Conservation (phyloP, 2,329 filamentous ascomycete species). For the Alternaria incomplexa region DNA sequence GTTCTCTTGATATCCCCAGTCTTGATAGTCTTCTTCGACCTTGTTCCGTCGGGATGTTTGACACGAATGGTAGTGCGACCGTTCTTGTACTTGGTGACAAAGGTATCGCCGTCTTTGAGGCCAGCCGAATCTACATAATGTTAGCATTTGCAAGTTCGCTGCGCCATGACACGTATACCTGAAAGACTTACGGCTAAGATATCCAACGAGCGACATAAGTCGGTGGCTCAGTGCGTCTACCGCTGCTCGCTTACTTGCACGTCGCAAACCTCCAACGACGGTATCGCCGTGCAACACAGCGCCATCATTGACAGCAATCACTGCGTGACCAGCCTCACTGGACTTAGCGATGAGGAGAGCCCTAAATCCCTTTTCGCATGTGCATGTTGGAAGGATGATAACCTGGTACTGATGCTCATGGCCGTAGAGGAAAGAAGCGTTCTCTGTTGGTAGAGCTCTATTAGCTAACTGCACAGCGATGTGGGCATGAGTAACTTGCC, state of each 20-base stretch:
- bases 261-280: background rate
- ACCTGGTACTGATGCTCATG: background rate
- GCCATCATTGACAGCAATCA: background rate
- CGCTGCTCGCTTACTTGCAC: background rate
- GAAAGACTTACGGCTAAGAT: background rate
- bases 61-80: background rate
- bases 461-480: background rate
- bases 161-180: accelerated
- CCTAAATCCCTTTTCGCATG: background rate
- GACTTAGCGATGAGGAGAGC: background rate
- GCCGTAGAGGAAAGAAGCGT: background rate
- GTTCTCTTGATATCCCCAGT: background rate
- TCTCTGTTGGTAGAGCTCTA: background rate
- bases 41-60: background rate
- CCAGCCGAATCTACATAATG: background rate
- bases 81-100: background rate
- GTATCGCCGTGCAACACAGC: background rate
- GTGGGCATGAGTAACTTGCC: background rate
- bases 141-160: background rate
- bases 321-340: background rate
- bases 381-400: background rate
- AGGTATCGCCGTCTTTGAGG: background rate
- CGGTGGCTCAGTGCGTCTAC: background rate
- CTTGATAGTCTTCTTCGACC: background rate
- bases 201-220: background rate